Percentiles rank a stretch among this genome's conserved stretches.
phyloP scores from a whole-genome alignment of 2,329 filamentous ascomycete species.

The Neopestalotiopsis sp. region DNA sequence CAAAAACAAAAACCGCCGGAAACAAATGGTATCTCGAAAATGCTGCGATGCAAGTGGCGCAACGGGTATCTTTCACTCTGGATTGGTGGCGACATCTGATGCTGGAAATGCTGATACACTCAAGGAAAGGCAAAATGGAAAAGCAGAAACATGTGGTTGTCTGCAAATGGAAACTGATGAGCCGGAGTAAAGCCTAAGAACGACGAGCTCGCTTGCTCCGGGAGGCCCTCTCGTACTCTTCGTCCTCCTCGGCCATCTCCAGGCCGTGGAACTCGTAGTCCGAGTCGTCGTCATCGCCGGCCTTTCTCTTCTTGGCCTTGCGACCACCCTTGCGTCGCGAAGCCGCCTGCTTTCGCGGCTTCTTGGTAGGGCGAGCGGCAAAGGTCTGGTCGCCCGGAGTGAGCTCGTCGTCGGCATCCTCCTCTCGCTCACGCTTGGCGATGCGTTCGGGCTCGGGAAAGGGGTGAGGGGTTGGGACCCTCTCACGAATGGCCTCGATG shows the following conservation, averaged over 20 bases:
- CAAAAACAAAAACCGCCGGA: too few species aligned
- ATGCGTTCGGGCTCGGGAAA: neutral
- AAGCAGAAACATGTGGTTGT: too few species aligned
- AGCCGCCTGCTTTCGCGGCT: neutral
- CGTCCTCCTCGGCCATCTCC: neutral
- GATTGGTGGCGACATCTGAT: too few species aligned
- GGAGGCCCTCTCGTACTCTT: neutral
- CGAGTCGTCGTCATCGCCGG: neutral
- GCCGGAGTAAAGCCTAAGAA: neutral
- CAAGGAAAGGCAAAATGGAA: too few species aligned
- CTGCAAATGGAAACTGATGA: too few species aligned
- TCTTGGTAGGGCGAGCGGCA: too few species aligned
- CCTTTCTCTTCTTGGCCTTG: neutral
- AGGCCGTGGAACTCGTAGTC: neutral
- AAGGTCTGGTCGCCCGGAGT: too few species aligned
- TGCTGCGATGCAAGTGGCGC: too few species aligned
- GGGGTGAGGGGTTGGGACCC: neutral
- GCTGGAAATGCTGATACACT: too few species aligned
- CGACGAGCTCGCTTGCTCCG: neutral
- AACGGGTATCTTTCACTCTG: too few species aligned
- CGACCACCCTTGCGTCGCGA: neutral
- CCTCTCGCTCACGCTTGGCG: neutral
- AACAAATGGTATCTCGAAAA: too few species aligned
- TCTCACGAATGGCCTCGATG: neutral
- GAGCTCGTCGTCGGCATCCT: neutral